Conservation (phyloP, 2,329 filamentous ascomycete genomes). For the Aureobasidium sp. region DNA sequence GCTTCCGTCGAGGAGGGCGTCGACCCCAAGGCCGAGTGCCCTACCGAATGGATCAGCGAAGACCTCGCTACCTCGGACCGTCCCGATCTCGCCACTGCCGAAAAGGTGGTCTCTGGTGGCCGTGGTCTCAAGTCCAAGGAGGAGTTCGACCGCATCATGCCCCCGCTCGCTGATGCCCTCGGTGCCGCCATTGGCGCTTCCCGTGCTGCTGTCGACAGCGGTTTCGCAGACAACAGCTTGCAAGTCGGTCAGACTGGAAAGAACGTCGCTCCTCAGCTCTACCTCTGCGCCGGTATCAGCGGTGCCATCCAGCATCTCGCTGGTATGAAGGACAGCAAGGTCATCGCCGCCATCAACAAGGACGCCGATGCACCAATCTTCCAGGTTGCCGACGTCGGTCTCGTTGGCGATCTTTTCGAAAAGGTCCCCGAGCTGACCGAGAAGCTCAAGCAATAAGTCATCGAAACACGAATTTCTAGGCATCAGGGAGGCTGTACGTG, state of each 20-base stretch:
- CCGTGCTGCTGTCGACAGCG: conserved; percentile 89
- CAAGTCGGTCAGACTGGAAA: conserved; percentile 98
- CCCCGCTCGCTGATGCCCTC: conserved; percentile 82
- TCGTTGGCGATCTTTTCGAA: conserved; percentile 89
- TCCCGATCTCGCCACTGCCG: conserved; percentile 84
- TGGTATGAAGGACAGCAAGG: conserved; percentile 99
- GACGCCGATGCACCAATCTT: conserved; percentile 95
- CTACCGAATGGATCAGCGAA: conserved; percentile 87
- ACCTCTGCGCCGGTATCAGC: conserved; percentile 90
- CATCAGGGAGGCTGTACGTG: not conserved
- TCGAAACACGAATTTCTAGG: not conserved
- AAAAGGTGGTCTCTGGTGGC: conserved; percentile 84
- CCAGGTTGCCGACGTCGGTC: conserved; percentile 90
- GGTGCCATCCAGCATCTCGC: conserved; percentile 97
- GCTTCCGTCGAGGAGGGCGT: conserved; percentile 70
- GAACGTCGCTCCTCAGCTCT: conserved; percentile 92
- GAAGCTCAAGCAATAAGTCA: conserved; percentile 58
- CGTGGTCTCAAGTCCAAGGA: conserved; percentile 96
- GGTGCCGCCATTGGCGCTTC: conserved; percentile 95
- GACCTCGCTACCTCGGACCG: conserved; percentile 88
- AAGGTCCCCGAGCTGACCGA: conserved; percentile 91
- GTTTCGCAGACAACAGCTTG: conserved; percentile 95
- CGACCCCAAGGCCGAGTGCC: conserved; percentile 67
- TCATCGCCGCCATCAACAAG: conserved; percentile 98
- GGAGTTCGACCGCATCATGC: conserved; percentile 88